Conservation (phyloP, 768 basidiomycete species). For the Lactarius indigo region DNA sequence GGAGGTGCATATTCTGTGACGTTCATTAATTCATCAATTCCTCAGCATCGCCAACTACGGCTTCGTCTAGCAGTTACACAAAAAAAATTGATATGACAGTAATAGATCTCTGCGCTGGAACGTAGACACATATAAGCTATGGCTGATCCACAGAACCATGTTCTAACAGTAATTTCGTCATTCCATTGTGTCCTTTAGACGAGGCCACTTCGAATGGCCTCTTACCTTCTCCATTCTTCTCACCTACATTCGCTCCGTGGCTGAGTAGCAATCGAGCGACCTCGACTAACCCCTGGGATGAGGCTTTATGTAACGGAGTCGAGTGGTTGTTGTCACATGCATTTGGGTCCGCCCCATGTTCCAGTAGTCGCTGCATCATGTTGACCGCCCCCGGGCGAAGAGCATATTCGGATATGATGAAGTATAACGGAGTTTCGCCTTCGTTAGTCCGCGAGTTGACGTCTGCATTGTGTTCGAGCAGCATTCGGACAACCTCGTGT, state of each 20-base stretch:
- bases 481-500: not conserved
- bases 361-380: too few relatives aligned
- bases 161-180: not conserved
- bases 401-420: too few relatives aligned
- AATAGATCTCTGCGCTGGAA: not conserved
- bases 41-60: too few relatives aligned
- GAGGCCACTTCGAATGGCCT: not conserved
- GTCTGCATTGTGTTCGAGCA: not conserved
- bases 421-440: too few relatives aligned
- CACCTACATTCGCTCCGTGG: not conserved
- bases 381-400: too few relatives aligned
- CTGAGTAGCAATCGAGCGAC: not conserved
- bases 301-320: not conserved
- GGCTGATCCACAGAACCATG: not conserved
- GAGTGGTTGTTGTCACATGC: not conserved
- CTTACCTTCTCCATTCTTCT: not conserved
- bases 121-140: not conserved
- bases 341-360: not conserved
- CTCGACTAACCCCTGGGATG: not conserved
- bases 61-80: too few relatives aligned
- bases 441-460: not conserved
- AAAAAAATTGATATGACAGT: too few relatives aligned
- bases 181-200: not conserved
- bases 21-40: too few relatives aligned
- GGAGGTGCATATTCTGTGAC: too few relatives aligned